phyloP scores from a whole-genome alignment of 2,329 filamentous ascomycete genomes.

The Aspergillus ruber region DNA sequence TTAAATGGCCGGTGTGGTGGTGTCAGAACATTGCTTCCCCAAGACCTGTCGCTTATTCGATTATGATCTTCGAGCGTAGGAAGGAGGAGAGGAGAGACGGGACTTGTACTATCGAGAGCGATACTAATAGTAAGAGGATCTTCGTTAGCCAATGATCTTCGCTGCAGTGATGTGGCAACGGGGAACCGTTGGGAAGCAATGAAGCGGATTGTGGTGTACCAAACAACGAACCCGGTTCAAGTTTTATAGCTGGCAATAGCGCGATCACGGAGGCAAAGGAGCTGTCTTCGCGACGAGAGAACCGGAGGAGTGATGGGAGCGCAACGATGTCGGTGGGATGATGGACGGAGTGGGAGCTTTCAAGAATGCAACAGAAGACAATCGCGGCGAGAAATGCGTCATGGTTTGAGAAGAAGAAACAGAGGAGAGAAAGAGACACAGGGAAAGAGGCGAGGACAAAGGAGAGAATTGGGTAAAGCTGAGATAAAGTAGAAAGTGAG shows the following conservation, averaged over 20 bases:
- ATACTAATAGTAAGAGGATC: not conserved
- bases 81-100: conserved; percentile 2
- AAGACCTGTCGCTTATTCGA: too few relatives aligned
- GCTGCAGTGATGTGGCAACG: conserved; percentile 5
- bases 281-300: not conserved
- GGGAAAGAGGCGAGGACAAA: not conserved
- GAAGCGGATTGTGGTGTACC: too few relatives aligned
- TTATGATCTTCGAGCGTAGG: not conserved
- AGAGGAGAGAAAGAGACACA: conserved; percentile 3
- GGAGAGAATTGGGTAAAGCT: not conserved
- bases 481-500: conserved; percentile 1
- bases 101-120: not conserved
- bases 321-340: not conserved
- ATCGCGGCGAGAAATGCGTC: conserved; percentile 26
- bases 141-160: not conserved
- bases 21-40: conserved; percentile 4
- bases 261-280: conserved; percentile 5
- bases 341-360: conserved; percentile 2
- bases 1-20: not conserved
- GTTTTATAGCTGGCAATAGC: not conserved
- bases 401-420: conserved; percentile 21
- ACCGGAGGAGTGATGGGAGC: not conserved
- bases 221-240: too few relatives aligned
- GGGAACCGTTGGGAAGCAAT: not conserved
- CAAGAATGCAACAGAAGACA: conserved; percentile 7